phyloP scores from a whole-genome alignment of 441 rosid species.

The Gossypium lobatum region DNA sequence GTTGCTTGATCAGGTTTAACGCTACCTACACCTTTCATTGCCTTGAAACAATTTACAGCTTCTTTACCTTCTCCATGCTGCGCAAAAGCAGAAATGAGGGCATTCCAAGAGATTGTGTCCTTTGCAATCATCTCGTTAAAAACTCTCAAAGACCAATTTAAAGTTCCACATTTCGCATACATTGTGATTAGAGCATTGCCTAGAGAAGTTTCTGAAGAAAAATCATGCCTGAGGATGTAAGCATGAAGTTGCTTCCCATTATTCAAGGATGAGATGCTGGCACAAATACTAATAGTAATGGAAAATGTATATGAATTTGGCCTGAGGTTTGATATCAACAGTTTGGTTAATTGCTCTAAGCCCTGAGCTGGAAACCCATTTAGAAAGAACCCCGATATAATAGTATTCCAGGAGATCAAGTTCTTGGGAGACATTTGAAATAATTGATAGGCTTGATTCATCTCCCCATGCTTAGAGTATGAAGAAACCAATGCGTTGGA shows the following conservation, averaged over 20 bases:
- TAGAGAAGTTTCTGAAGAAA: slow-evolving; percentile 30
- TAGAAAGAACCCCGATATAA: slow-evolving; percentile 40
- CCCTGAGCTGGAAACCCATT: slow-evolving; percentile 39
- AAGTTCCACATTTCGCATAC: slow-evolving; percentile 51
- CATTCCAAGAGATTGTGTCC: slow-evolving; percentile 52
- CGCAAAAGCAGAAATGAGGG: slow-evolving; percentile 45
- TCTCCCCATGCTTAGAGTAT: slow-evolving; percentile 41
- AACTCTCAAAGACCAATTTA: slow-evolving; percentile 34
- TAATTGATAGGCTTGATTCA: slow-evolving; percentile 33
- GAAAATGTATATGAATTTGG: slow-evolving; percentile 49
- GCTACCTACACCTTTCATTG: slow-evolving; percentile 31
- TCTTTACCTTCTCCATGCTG: slow-evolving; percentile 55
- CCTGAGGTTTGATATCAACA: slow-evolving; percentile 33
- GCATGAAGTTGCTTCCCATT: slow-evolving; percentile 46
- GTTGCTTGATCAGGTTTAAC: slow-evolving; percentile 46
- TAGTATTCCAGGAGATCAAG: slow-evolving; percentile 53
- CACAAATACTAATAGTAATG: slow-evolving; percentile 36
- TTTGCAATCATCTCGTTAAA: slow-evolving; percentile 35
- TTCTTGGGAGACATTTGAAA: slow-evolving; percentile 36
- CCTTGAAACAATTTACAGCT: slow-evolving; percentile 33
- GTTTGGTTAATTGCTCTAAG: slow-evolving; percentile 29
- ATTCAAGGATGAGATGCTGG: slow-evolving; percentile 30
- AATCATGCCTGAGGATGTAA: slow-evolving; percentile 31
- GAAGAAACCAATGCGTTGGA: slow-evolving; percentile 52
- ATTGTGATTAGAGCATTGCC: slow-evolving; percentile 45